Base-by-base conservation (phyloP, 2,329 filamentous ascomycete species). In the Sarocladium kiliense region DNA sequence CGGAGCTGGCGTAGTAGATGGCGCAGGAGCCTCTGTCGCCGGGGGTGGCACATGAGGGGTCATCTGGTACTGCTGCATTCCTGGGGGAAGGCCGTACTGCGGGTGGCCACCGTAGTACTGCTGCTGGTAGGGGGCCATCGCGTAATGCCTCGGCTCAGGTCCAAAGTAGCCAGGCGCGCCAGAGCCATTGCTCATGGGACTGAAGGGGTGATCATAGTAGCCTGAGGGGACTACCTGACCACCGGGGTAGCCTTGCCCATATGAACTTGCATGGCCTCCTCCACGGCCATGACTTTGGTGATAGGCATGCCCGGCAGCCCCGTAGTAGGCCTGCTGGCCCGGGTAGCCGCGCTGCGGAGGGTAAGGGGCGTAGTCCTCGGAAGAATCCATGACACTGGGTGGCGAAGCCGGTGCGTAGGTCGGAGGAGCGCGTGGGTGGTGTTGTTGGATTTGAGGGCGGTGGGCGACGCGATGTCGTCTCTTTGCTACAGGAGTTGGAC, bases 1-100 rank as follows among this genome's bases (percentile, higher is more conserved):
- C 27, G 65, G 64, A 3, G 72, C 69, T 2, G 75, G 73, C 4
- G 77, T 75, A 3, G 71, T 65, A 6, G 71, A 61, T n/a, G 60
- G 64, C 14, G 63, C 71, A 1, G 71, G 69, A 16, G 67, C 63
- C 55, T 78, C 75, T 3, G 76, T 76, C 3, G 47, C 47, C 21
- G 71, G 65, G 0, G 77, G 73, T 4, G 74, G 71, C 0, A 70
- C 71, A 1, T 72, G 74, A n/a, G 73, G 67, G 1, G 65, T 63
- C 10, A 68, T 61, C 54, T 72, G 75, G 60, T 74, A 75, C 14
- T 68, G 70, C 50, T 71, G 68, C 64, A 77, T 63, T 18, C 70
- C 67, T 14, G 59, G 62, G 10, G 66, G 66, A 37, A 71, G 54
- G 27, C 68, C 61, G 53, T 65, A 65, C 30, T 63, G 63, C 32